Conservation (phyloP, 2,329 filamentous ascomycete genomes). For the Aspergillus fijiensis region DNA sequence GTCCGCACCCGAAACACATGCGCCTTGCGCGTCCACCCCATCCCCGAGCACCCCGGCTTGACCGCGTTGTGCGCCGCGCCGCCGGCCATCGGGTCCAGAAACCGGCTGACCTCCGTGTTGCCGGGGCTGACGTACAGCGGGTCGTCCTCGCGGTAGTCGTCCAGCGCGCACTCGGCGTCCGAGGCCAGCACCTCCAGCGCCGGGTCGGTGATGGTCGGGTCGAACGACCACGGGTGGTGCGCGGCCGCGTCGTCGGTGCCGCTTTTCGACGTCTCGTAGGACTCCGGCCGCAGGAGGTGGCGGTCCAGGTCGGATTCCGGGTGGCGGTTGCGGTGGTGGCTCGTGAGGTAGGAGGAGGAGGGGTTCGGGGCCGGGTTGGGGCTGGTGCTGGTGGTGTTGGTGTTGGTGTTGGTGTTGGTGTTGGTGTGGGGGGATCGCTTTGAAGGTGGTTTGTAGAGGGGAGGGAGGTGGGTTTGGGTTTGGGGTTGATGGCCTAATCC, state of each 20-base stretch:
- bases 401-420: too few species aligned
- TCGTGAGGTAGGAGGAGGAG: not conserved
- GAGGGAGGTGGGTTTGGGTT: too few species aligned
- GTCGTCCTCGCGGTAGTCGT: slow-evolving; percentile 18
- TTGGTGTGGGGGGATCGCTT: too few species aligned
- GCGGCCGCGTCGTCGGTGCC: slow-evolving; percentile 31
- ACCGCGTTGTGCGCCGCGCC: slow-evolving; percentile 15
- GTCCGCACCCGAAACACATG: slow-evolving; percentile 19
- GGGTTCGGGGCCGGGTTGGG: not conserved
- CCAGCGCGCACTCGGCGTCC: slow-evolving; percentile 23
- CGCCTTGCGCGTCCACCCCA: slow-evolving; percentile 27
- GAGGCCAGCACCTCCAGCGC: slow-evolving; percentile 22
- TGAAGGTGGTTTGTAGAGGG: too few species aligned
- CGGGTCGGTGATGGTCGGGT: slow-evolving; percentile 23
- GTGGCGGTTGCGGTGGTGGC: not conserved
- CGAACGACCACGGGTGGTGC: slow-evolving; percentile 27
- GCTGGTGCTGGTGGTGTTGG: not conserved
- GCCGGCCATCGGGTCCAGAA: slow-evolving; percentile 21
- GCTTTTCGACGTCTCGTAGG: slow-evolving; percentile 23
- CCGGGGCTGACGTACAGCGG: slow-evolving; percentile 27
- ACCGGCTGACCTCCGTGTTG: slow-evolving; percentile 22
- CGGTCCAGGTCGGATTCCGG: slow-evolving; percentile 16
- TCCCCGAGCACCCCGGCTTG: slow-evolving; percentile 20
- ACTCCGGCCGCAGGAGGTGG: slow-evolving; percentile 20
- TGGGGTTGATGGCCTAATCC: too few species aligned